phyloP scores from a whole-genome alignment of 805 yeast genomes.

The Yarrowia sp. region DNA sequence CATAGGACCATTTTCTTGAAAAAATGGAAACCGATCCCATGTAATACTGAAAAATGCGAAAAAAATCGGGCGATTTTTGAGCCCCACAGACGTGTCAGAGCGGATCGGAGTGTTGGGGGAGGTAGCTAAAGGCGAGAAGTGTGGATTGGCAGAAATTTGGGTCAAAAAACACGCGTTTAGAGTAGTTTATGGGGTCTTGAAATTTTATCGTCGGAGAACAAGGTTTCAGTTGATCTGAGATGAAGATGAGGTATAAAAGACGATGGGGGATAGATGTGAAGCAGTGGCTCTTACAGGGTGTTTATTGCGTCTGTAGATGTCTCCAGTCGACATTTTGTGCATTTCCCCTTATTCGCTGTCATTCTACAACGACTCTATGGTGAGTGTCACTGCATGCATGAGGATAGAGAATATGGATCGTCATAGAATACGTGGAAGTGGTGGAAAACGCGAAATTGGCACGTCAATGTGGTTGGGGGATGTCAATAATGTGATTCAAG shows the following conservation, averaged over 20 bases:
- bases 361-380: neutral
- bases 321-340: no score
- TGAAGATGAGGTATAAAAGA: neutral
- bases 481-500: no score
- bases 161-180: neutral
- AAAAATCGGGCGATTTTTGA: neutral
- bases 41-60: neutral
- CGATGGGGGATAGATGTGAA: neutral
- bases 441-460: neutral
- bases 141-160: neutral
- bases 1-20: conserved; percentile 32
- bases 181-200: neutral
- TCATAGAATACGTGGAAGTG: neutral
- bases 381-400: conserved; percentile 1
- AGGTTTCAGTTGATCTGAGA: conserved; percentile 4
- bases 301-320: neutral
- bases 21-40: neutral
- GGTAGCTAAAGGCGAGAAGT: neutral
- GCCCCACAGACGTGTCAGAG: conserved; percentile 5
- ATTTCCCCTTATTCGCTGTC: no score
- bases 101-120: no score
- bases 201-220: neutral
- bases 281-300: neutral
- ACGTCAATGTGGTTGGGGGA: neutral
- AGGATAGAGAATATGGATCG: neutral